phyloP scores from a whole-genome alignment of 2,329 filamentous ascomycete species.

The Aspergillus intermedius region DNA sequence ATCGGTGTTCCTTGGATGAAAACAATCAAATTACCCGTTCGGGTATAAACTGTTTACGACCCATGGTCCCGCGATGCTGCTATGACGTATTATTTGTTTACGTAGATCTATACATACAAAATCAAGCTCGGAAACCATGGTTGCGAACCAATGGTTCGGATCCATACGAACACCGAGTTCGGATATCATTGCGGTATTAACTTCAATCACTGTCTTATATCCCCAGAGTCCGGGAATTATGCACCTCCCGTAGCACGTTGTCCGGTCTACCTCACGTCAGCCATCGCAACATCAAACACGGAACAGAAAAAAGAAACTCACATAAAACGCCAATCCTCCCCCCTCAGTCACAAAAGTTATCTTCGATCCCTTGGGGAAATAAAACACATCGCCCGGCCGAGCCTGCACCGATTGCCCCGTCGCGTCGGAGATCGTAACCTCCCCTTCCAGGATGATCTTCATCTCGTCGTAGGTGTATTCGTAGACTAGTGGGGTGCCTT shows the following conservation, averaged over 20 bases:
- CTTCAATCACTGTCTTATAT: no score
- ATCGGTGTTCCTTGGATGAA: neutral
- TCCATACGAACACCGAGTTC: no score
- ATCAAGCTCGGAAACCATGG: no score
- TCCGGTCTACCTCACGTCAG: slow-evolving; percentile 19
- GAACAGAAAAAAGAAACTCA: slow-evolving; percentile 18
- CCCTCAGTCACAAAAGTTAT: slow-evolving; percentile 60
- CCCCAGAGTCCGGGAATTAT: slow-evolving; percentile 5
- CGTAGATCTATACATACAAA: neutral
- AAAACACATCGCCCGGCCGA: slow-evolving; percentile 59
- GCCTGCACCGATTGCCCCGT: slow-evolving; percentile 55
- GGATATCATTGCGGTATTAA: no score
- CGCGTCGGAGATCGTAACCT: slow-evolving; percentile 59
- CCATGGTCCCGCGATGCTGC: slow-evolving; percentile 9
- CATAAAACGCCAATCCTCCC: slow-evolving; percentile 56
- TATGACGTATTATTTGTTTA: neutral
- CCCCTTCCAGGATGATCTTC: slow-evolving; percentile 66
- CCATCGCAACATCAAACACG: slow-evolving; percentile 2
- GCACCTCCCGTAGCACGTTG: slow-evolving; percentile 23
- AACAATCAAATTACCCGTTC: slow-evolving; percentile 19
- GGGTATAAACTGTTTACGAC: slow-evolving; percentile 8
- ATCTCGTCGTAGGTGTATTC: slow-evolving; percentile 66
- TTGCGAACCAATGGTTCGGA: no score
- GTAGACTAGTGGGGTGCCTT: slow-evolving; percentile 61
- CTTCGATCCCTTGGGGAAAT: slow-evolving; percentile 59